Evolutionary conservation across 768 basidiomycete species (phyloP), one percentile per base, ranked within the genome.

Genomic region (Rhodotorula diobovata): DNA sequence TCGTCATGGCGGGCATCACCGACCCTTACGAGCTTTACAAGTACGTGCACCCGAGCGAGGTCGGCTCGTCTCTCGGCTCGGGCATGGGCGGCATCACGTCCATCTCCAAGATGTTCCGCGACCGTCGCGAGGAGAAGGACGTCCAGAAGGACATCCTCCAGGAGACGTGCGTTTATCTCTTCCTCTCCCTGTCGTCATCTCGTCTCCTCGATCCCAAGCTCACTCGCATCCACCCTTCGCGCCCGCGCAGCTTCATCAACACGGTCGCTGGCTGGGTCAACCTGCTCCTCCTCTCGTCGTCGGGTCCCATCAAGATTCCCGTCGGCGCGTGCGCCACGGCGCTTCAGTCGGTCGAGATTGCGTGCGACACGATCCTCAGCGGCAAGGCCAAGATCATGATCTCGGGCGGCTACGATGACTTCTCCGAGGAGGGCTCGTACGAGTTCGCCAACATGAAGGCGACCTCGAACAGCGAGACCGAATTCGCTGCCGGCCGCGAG

Each of bases 391-490:
- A 98, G 83, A 88, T 99, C 79, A 99, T 99, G 96, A 88, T 99
- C 71, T 90, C 95, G 46, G 96, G 96, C 80, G 96, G 96, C 68
- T 97, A 94, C 83, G 96, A 99, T 78, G 96, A 99, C 80, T 86
- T 98, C 80, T 90, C 89, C 74, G 96, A 99, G 81, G 96, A 99
- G 82, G 96, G 95, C 28, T 97, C 95, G 15, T 97, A 88, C 81
- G 95, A 99, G 81, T 99, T 99, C 81, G 96, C 93, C 61, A 97
- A 98, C 84, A 99, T 99, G 96, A 96, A 97, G 82, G 96, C 96
- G 2, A 99, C 96, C 11, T 92, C 90, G 82, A 97, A 95, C 78
- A 89, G 94, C 2, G 91, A 93, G 81, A 91, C 91, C 41, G 96
- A 99, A 81, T 91, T 97, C 78, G 95, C 94, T 8, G 96, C 96